Percentiles rank a stretch among this genome's conserved stretches.
These are phyloP conservation scores for Puccinia novopanici DNA, from an alignment of 1,284 basidiomycete genomes.

Conservation along the genomic window DNA sequence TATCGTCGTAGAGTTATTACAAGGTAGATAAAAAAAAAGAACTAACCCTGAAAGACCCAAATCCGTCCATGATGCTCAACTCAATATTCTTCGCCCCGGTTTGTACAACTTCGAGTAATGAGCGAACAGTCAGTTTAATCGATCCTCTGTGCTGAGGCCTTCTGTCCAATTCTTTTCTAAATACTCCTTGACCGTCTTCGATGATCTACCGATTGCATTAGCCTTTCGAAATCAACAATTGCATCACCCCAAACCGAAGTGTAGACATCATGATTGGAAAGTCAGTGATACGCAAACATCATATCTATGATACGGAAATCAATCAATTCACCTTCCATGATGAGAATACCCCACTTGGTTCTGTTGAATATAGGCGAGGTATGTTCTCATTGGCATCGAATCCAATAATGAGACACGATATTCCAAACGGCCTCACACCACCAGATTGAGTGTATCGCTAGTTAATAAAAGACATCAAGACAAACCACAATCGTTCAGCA, in stretches of 20 bases:
- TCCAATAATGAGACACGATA: slow-evolving; percentile 93
- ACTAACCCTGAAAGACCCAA: slow-evolving; percentile 25
- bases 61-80: slow-evolving; percentile 84
- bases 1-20: background rate
- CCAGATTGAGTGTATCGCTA: slow-evolving; percentile 98
- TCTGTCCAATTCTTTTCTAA: slow-evolving; percentile 98
- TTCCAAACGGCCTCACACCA: slow-evolving; percentile 96
- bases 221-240: slow-evolving; percentile 65
- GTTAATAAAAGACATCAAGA: background rate
- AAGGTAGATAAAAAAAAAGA: background rate
- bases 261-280: background rate
- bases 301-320: background rate
- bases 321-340: slow-evolving; percentile 83
- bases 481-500: background rate
- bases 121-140: slow-evolving; percentile 94
- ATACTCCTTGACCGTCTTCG: slow-evolving; percentile 98
- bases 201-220: slow-evolving; percentile 93
- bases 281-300: background rate
- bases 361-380: slow-evolving; percentile 92
- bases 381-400: slow-evolving; percentile 88
- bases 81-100: slow-evolving; percentile 99
- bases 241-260: background rate
- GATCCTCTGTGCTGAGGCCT: slow-evolving; percentile 82
- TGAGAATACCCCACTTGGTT: slow-evolving; percentile 95
- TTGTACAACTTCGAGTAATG: slow-evolving; percentile 94